A percentile compares a stretch with the other conserved stretches of the same genome.
Evolutionary conservation across 768 basidiomycete species (phyloP).

Genomic region (Basidioascus undulatus): DNA sequence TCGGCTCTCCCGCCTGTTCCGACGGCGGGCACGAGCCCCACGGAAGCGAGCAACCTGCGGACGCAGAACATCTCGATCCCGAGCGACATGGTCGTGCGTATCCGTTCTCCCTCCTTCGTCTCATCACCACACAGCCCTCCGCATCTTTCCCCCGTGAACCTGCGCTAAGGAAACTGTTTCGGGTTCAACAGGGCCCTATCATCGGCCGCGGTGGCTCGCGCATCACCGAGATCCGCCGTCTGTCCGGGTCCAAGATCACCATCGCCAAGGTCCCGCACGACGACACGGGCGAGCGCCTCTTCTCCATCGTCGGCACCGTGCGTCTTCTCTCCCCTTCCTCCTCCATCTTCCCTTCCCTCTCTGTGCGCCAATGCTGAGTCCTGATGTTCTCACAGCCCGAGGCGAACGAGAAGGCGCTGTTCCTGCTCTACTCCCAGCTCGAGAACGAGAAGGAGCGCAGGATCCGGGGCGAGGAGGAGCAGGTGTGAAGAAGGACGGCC

Average conservation of each 20-base stretch:
- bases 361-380: too few species aligned
- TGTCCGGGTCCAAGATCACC: constrained; percentile 91
- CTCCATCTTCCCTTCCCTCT: too few species aligned
- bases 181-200: constrained; percentile 30
- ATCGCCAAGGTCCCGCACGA: constrained; percentile 99
- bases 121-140: neutral
- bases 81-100: constrained; percentile 78
- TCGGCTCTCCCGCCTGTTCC: neutral
- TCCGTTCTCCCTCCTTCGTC: constrained; percentile 14
- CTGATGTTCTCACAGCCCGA: too few species aligned
- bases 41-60: too few species aligned
- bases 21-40: constrained; percentile 19
- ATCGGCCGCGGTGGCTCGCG: constrained; percentile 93
- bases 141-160: constrained; percentile 2
- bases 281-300: constrained; percentile 97
- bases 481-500: neutral
- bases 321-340: constrained; percentile 1
- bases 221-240: constrained; percentile 95
- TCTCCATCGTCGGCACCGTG: constrained; percentile 81
- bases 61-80: constrained; percentile 99
- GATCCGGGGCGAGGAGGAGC: constrained; percentile 39
- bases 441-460: constrained; percentile 91
- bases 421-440: constrained; percentile 86
- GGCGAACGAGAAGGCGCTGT: constrained; percentile 92
- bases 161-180: too few species aligned